phyloP scores from a whole-genome alignment of 768 basidiomycete species.

The Boletus rex-veris region DNA sequence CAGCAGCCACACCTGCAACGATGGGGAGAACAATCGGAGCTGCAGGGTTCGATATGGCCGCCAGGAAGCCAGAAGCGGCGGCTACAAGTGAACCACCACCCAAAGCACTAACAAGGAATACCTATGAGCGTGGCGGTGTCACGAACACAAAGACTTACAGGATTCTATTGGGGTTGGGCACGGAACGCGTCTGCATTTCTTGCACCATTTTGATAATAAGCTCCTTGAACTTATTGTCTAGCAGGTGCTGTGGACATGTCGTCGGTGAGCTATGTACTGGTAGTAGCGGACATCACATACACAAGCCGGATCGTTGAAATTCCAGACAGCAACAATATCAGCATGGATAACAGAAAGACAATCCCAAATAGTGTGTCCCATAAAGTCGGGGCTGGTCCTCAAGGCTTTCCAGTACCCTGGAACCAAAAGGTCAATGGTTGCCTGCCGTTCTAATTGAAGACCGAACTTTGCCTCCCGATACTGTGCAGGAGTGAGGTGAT shows the following conservation, averaged over 20 bases:
- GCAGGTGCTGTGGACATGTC: not conserved
- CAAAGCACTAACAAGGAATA: too few species aligned
- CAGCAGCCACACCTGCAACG: too few species aligned
- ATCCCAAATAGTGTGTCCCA: not conserved
- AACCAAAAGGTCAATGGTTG: not conserved
- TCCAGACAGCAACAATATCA: not conserved
- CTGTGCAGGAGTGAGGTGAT: not conserved
- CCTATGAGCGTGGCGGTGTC: too few species aligned
- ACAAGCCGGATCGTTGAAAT: not conserved
- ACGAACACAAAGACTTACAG: too few species aligned
- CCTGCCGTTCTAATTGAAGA: not conserved
- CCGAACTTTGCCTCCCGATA: not conserved
- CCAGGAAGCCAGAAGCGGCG: too few species aligned
- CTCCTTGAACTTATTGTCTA: not conserved
- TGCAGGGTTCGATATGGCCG: too few species aligned
- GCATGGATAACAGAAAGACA: not conserved
- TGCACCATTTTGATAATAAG: not conserved
- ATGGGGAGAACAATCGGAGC: too few species aligned
- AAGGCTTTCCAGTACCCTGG: slow-evolving; percentile 1
- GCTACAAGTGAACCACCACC: too few species aligned
- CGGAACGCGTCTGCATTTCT: too few species aligned
- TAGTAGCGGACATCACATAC: not conserved
- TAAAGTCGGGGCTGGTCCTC: not conserved
- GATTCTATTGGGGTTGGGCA: too few species aligned
- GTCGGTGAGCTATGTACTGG: not conserved